Conservation (phyloP, 2,329 filamentous ascomycete species). For the Sarocladiaceae sp. region DNA sequence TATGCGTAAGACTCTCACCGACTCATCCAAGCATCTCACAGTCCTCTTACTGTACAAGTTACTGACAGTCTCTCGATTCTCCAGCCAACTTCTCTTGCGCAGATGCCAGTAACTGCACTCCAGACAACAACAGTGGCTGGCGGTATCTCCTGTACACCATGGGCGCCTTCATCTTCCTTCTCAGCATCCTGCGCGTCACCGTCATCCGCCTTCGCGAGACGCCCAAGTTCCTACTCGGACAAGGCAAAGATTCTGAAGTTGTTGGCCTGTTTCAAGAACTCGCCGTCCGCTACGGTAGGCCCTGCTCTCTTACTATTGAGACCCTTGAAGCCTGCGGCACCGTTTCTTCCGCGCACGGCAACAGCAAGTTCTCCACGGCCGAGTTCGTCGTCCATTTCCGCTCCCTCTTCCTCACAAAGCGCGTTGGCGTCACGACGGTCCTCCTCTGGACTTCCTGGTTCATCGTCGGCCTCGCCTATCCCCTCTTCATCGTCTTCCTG, state of each 20-base stretch:
- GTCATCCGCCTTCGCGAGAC: conserved; percentile 51
- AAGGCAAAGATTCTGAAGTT: conserved; percentile 44
- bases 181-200: conserved; percentile 48
- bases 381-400: conserved; percentile 37
- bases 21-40: conserved; percentile 23
- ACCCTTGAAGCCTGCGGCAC: conserved; percentile 32
- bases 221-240: conserved; percentile 51
- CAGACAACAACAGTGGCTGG: conserved; percentile 42
- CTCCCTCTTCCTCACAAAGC: conserved; percentile 53
- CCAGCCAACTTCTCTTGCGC: conserved; percentile 12
- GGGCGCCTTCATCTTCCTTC: conserved; percentile 39
- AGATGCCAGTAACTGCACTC: conserved; percentile 28
- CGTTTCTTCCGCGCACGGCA: conserved; percentile 18
- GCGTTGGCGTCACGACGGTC: conserved; percentile 49
- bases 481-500: conserved; percentile 63
- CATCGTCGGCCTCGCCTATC: conserved; percentile 60
- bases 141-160: conserved; percentile 41
- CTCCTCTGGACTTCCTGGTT: conserved; percentile 62
- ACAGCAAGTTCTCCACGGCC: conserved; percentile 17
- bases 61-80: not conserved
- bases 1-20: conserved; percentile 8
- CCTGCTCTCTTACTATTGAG: conserved; percentile 32
- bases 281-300: conserved; percentile 31
- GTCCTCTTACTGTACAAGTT: not conserved
- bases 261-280: conserved; percentile 34